Conservation (phyloP, 163 green algal species). For the Chlamydomonas reinhardtii region DNA sequence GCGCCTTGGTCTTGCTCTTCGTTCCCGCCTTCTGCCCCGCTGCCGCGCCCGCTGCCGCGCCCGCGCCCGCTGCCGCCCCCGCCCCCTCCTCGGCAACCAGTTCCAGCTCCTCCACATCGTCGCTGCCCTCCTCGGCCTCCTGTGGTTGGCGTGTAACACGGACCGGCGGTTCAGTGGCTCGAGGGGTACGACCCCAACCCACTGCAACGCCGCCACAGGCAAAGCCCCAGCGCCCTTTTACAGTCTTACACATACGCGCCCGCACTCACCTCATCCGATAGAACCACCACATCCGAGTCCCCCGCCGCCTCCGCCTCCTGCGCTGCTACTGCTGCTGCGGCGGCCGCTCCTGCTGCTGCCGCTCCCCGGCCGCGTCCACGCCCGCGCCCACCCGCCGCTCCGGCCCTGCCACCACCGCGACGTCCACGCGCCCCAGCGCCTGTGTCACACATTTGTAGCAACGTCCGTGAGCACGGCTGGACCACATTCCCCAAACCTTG, state of each 20-base stretch:
- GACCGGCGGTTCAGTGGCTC: too few relatives aligned
- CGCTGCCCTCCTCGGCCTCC: neutral
- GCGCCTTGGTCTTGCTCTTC: too few relatives aligned
- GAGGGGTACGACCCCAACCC: too few relatives aligned
- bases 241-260: neutral
- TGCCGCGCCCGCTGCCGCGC: too few relatives aligned
- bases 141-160: neutral
- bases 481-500: too few relatives aligned
- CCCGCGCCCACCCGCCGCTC: neutral
- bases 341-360: neutral
- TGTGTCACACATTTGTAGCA: too few relatives aligned
- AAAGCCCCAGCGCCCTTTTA: too few relatives aligned
- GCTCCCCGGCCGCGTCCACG: neutral
- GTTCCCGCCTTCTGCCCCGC: neutral
- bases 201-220: too few relatives aligned
- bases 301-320: neutral
- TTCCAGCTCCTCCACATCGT: neutral
- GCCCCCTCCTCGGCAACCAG: neutral
- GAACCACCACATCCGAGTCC: slow-evolving; percentile 23
- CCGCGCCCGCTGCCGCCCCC: too few relatives aligned
- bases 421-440: too few relatives aligned
- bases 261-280: slow-evolving; percentile 1
- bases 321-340: neutral
- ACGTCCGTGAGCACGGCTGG: too few relatives aligned
- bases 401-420: too few relatives aligned